Conservation (phyloP, 768 basidiomycete genomes). For the Hydnomerulius pinastri region DNA sequence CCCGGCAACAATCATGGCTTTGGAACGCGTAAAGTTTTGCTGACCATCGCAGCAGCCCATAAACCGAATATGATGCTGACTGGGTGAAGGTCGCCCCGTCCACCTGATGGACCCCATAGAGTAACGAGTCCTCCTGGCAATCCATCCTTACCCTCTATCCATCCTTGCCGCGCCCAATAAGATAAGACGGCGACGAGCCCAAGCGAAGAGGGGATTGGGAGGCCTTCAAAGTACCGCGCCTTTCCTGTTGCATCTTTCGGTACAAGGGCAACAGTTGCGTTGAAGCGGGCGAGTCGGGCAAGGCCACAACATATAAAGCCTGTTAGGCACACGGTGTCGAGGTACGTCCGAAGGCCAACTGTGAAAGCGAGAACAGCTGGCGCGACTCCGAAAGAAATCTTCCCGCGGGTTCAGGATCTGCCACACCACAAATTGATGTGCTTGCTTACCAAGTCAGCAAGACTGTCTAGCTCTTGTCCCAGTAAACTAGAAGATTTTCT, state of each 20-base stretch:
- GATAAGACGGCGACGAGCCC: conserved; percentile 76
- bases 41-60: conserved; percentile 98
- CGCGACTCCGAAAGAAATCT: conserved; percentile 98
- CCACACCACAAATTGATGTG: conserved; percentile 4
- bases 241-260: conserved; percentile 89
- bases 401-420: conserved; percentile 5
- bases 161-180: conserved; percentile 82
- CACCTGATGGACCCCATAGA: conserved; percentile 70
- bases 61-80: conserved; percentile 73
- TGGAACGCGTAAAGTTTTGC: conserved; percentile 90
- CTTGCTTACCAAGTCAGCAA: conserved; percentile 84
- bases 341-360: conserved; percentile 86
- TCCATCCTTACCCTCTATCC: conserved; percentile 78
- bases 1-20: conserved; percentile 53
- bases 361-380: conserved; percentile 92
- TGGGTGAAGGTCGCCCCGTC: conserved; percentile 83
- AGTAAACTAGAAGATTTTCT: conserved; percentile 93
- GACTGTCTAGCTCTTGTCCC: conserved; percentile 95
- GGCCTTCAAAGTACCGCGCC: conserved; percentile 93
- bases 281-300: conserved; percentile 96
- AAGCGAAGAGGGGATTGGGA: conserved; percentile 93
- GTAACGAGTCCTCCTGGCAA: conserved; percentile 75
- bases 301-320: conserved; percentile 95
- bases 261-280: conserved; percentile 93
- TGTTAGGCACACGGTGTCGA: conserved; percentile 86